Evolutionary conservation across 768 basidiomycete species (phyloP).

Genomic region (Russula sp.): DNA sequence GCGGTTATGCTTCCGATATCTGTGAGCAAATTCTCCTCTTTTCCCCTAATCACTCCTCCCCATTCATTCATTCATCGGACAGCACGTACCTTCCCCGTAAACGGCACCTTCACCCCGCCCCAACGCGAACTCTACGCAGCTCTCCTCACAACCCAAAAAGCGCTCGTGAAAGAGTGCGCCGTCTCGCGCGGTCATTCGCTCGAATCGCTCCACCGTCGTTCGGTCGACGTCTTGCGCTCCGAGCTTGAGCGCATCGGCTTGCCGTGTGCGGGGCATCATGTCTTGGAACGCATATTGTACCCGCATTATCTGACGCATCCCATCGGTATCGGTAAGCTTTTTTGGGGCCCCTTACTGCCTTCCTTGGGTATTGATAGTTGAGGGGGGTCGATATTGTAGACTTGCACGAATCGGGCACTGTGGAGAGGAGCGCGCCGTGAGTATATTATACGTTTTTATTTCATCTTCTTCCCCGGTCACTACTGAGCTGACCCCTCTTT

Average conservation of each 20-base stretch:
- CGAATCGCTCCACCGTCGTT: constrained; percentile 73
- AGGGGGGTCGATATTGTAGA: constrained; percentile 45
- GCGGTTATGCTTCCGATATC: constrained; percentile 93
- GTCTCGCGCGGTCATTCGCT: constrained; percentile 56
- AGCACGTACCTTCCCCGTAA: constrained; percentile 88
- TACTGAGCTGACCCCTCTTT: not conserved
- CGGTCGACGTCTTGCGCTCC: constrained; percentile 58
- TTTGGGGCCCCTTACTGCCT: no score
- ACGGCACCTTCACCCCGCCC: constrained; percentile 71
- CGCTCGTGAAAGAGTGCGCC: constrained; percentile 58
- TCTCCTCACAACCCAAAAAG: constrained; percentile 69
- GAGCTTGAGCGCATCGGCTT: constrained; percentile 78
- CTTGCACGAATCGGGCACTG: constrained; percentile 77
- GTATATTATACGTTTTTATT: constrained; percentile 31
- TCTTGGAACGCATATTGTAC: constrained; percentile 72
- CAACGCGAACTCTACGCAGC: constrained; percentile 86
- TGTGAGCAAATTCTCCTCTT: constrained; percentile 47
- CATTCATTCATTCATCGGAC: constrained; percentile 6
- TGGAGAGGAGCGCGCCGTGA: constrained; percentile 54
- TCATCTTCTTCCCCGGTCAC: not conserved
- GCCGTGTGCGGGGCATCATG: constrained; percentile 47
- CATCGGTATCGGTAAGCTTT: constrained; percentile 73
- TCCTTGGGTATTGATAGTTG: not conserved
- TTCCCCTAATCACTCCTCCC: not conserved
- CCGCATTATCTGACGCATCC: constrained; percentile 93